Evolutionary conservation across 2,329 filamentous ascomycete species (phyloP), one percentile per base, ranked within the genome.

Genomic region (Dothideomycetes sp.): DNA sequence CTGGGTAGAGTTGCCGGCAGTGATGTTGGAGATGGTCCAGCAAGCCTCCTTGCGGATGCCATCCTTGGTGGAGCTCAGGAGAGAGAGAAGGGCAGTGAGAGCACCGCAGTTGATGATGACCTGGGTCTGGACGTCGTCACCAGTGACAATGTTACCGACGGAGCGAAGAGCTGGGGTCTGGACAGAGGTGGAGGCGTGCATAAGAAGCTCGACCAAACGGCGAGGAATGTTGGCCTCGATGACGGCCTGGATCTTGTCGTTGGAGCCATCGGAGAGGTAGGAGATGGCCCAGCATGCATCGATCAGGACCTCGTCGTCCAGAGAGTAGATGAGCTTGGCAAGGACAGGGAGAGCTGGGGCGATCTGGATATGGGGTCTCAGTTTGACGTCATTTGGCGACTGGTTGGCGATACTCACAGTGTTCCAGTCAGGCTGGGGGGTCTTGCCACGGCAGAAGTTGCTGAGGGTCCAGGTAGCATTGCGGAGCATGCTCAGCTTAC

Each of bases 401-500:
- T 49, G 32, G 47, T 52, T 36, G 54, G 53, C 45, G 27, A 16
- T 3, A 73, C 85, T 65, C 73, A 94, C 87, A 29, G 86, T 95
- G 58, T 79, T 78, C 91, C 91, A 98, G 61, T 98, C 91, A 34
- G 91, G 91, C 69, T 98, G 91, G 37, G 91, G 91, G 7, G 89
- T 95, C 77, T 98, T 98, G 67, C 91, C 91, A 72, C 91, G 86
- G 71, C 91, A 98, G 70, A 98, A 98, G 73, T 98, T 98, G 75
- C 91, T 96, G 42, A 98, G 71, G 33, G 91, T 98, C 91, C 91
- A 98, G 17, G 91, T 98, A 27, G 91, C 91, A 61, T 98, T 98
- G 52, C 91, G 78, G 38, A 98, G 80, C 91, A 98, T 98, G 75
- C 88, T 96, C 43, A 98, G 72, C 74, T 98, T 98, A 57, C 91